Base-by-base conservation (phyloP, 2,329 filamentous ascomycete genomes). In the Cyclaneusma minus region DNA sequence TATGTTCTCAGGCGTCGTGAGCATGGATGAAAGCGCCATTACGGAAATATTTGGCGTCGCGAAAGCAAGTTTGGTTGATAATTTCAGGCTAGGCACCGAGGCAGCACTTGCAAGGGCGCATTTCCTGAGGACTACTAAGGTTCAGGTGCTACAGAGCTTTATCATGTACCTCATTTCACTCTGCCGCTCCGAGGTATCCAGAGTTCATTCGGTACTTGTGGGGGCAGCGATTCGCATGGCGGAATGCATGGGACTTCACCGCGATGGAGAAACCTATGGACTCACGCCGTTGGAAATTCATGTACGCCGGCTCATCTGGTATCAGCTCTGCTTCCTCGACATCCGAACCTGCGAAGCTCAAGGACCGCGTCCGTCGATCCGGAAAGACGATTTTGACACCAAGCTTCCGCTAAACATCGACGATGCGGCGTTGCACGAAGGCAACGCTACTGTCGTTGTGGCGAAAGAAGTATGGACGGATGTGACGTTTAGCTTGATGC, bases 241-340 rank as follows among this genome's bases (percentile, higher is more conserved):
- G 5, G 74, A 83, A 51, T 82, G 76, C 40, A 81, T 83, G 72
- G 75, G 76, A 2, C 52, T 84, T 11, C 74, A 84, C 43, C 64
- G 74, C 6, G 78, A 84, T 36, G 74, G 74, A 10, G 63, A 68
- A 22, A 59, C 63, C 7, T 82, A 79, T 40, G 68, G 65, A 2
- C 60, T 77, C 30, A 66, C 61, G 3, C 63, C 77, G 0, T 52
- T 82, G 3, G 77, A 84, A 38, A 72, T 69, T 1, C 76, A 84
- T 28, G 59, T 82, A 3, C 67, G 78, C 8, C 67, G 78, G 4
- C 52, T 83, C 20, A 59, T 83, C 17, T 84, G 78, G 79, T 73
- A 82, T 43, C 77, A 84, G 40, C 58, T 85, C 12, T 82, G 75
- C 47, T 80, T 80, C 44, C 58, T 85, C 6, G 79, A 84, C 43